Base-by-base conservation (phyloP, 331 rosid genomes). In the Erythrophleum ivorense region DNA sequence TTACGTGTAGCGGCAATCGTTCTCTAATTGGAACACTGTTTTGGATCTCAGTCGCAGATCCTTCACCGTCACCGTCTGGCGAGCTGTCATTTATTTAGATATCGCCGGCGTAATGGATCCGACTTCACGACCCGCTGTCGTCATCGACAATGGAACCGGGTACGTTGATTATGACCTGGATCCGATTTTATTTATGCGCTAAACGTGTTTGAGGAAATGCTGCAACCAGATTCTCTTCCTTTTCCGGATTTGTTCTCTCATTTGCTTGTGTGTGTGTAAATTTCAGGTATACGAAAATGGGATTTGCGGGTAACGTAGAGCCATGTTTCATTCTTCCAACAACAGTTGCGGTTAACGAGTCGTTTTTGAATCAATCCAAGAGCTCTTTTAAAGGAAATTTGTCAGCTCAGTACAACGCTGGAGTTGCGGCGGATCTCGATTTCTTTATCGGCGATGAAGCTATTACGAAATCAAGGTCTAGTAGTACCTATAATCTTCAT, bases 41-140 rank as follows among this genome's bases (percentile, higher is more conserved):
- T 79, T 45, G 94, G 90, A 90, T 90, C 91, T 90, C 88, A 85
- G 83, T 80, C 46, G 89, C 94, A 81, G 89, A 82, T 88, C 90
- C 94, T 81, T 83, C 78, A 49, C 54, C 15, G 1, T 53, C 59
- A 53, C 21, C 21, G 18, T 31, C 78, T 29, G 31, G 45, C 77
- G 31, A 49, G 73, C 18, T 66, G 74, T 53, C 36, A 29, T 79
- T 72, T 81, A 72, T 50, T 88, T 90, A 91, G 94, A 90, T 88
- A 90, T 90, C 91, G 94, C 88, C 90, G 88, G 86, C 6, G 89
- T n/a, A n/a, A n/a, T n/a, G n/a, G n/a, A n/a, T n/a, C n/a, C 91
- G 73, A 72, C 90, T 13, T 83, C 90, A 76, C 91, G 94, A 67
- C 92, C 92, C n/a, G 89, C 91, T 70, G 91, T 90, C 46, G 94